A percentile compares a stretch with the other conserved stretches of the same genome.
Conservation (phyloP, 305 asterid genomes). For the Solanum aculeatissimum region DNA sequence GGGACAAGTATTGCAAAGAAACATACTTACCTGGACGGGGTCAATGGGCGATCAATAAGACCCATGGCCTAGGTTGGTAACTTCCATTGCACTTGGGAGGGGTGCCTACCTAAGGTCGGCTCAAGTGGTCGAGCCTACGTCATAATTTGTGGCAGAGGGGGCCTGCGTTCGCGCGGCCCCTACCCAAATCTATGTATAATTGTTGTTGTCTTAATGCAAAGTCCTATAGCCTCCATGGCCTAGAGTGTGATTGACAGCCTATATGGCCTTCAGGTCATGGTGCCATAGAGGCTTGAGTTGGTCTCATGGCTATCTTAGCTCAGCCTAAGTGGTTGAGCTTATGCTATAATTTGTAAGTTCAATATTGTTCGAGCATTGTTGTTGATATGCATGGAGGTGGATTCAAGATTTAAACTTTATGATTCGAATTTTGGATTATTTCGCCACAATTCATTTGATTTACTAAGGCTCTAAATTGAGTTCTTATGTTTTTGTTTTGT, state of each 20-base stretch:
- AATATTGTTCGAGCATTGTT: not conserved
- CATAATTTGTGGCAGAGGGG: slow-evolving; percentile 21
- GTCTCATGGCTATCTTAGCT: not conserved
- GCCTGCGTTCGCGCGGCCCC: slow-evolving; percentile 24
- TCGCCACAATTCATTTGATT: not conserved
- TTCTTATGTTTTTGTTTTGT: not conserved
- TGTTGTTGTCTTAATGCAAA: not conserved
- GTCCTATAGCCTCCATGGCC: too few relatives aligned
- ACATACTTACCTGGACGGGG: slow-evolving; percentile 33
- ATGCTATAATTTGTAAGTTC: too few relatives aligned
- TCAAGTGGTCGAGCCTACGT: slow-evolving; percentile 16
- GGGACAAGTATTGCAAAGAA: not conserved
- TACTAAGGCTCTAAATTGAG: not conserved
- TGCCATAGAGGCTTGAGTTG: not conserved
- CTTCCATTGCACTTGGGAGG: slow-evolving; percentile 24
- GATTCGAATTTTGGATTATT: not conserved
- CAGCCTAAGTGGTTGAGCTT: too few relatives aligned
- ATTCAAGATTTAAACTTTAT: not conserved
- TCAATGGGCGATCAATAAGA: slow-evolving; percentile 15
- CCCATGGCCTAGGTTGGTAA: slow-evolving; percentile 19
- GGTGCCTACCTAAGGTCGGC: slow-evolving; percentile 11
- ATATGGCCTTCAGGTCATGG: not conserved
- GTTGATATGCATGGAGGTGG: too few relatives aligned
- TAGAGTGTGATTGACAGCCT: not conserved
- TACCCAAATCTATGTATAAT: not conserved